A percentile compares a stretch with the other conserved stretches of the same genome.
Evolutionary conservation across 1,284 basidiomycete genomes (phyloP).

Genomic region (Cutaneotrichosporon dermatis): DNA sequence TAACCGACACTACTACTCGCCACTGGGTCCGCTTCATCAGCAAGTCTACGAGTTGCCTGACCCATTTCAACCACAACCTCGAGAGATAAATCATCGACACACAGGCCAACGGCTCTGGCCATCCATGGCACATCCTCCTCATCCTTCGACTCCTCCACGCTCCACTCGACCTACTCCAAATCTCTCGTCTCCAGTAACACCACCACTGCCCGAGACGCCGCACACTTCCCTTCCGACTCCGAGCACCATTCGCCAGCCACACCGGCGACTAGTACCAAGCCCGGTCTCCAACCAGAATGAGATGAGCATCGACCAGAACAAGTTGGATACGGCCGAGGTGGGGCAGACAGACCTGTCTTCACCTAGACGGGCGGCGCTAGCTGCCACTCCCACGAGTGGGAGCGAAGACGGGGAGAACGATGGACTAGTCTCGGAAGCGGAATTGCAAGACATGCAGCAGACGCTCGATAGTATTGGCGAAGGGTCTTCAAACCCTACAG

Average conservation of each 20-base stretch:
- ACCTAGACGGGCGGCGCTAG: too few species aligned
- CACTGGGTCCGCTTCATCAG: background rate
- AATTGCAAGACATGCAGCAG: conserved; percentile 18
- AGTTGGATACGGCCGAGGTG: too few species aligned
- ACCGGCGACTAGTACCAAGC: background rate
- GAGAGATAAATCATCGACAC: too few species aligned
- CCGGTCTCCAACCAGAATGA: conserved; percentile 6
- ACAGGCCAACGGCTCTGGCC: background rate
- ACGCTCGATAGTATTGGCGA: conserved; percentile 6
- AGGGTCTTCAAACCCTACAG: conserved; percentile 1
- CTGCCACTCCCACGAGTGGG: background rate
- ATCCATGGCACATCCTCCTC: conserved; percentile 15
- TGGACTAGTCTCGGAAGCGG: conserved; percentile 13
- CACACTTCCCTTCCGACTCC: conserved; percentile 26
- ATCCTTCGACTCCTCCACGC: conserved; percentile 22
- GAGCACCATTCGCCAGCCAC: background rate
- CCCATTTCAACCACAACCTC: background rate
- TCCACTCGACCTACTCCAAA: conserved; percentile 15
- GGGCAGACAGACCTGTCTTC: too few species aligned
- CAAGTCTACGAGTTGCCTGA: background rate
- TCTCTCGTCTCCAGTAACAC: conserved; percentile 29
- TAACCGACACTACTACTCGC: background rate
- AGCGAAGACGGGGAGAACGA: conserved; percentile 9
- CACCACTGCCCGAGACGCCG: conserved; percentile 23
- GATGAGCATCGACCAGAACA: conserved; percentile 6